Evolutionary conservation across 208 protist species (phyloP).

Genomic region (Wallacemonas sp.): DNA sequence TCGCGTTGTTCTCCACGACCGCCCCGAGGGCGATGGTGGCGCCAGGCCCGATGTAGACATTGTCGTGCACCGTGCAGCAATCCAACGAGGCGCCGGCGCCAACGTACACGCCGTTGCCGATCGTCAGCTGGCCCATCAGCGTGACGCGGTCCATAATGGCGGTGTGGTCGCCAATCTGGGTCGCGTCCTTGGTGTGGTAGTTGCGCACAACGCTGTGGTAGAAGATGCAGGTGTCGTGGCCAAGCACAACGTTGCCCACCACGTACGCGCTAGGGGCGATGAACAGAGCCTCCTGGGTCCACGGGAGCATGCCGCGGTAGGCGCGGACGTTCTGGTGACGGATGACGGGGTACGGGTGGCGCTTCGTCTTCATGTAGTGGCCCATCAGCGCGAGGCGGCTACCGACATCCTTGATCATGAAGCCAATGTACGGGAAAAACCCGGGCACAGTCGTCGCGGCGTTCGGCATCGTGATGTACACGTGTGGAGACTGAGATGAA

Average conservation of each 20-base stretch:
- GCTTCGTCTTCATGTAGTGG: slow-evolving; percentile 67
- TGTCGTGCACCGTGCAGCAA: slow-evolving; percentile 83
- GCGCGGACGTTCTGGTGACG: slow-evolving; percentile 86
- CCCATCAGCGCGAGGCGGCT: slow-evolving; percentile 59
- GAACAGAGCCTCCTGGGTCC: slow-evolving; percentile 82
- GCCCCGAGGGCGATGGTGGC: slow-evolving; percentile 79
- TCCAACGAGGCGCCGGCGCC: slow-evolving; percentile 77
- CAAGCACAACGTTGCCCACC: slow-evolving; percentile 82
- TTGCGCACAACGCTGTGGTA: slow-evolving; percentile 90
- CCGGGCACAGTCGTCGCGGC: slow-evolving; percentile 61
- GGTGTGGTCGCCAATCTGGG: slow-evolving; percentile 73
- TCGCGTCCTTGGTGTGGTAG: slow-evolving; percentile 71
- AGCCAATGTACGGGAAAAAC: slow-evolving; percentile 77
- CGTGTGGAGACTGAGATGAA: neutral
- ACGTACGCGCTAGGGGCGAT: slow-evolving; percentile 89
- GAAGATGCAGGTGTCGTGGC: slow-evolving; percentile 80
- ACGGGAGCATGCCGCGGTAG: slow-evolving; percentile 86
- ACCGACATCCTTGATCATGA: slow-evolving; percentile 88
- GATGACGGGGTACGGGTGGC: slow-evolving; percentile 82
- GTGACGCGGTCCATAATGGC: slow-evolving; percentile 86
- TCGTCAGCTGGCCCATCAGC: slow-evolving; percentile 77
- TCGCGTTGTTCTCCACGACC: slow-evolving; percentile 83
- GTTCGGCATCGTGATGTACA: slow-evolving; percentile 36
- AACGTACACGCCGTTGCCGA: slow-evolving; percentile 67
- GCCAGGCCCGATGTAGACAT: slow-evolving; percentile 82